Evolutionary conservation across 371 early-diverging fungal genomes (phyloP), one percentile per base, ranked within the genome.

Genomic region (Rhizomucor miehei): DNA sequence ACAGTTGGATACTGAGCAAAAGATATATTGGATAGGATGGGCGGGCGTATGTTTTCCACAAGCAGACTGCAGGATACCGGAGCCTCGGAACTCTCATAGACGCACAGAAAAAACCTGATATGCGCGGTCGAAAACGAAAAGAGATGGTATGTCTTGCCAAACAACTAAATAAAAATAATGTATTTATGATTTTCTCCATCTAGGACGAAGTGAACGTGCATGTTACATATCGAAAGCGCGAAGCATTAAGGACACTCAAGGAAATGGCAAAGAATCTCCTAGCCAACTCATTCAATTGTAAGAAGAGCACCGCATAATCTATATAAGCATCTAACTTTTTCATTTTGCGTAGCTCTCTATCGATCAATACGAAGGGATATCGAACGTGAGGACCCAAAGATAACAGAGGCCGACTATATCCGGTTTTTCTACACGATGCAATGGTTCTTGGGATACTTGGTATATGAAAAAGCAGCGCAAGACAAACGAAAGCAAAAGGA

Each of bases 211-310:
- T 56, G 14, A 16, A 43, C 19, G 9, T 40, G 3, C 60, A 40
- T 19, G 48, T 57, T 36, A 61, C 65, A 1, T 78, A 74, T 39
- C 56, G 57, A 23, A 56, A 58, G n/a, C n/a, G 37, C 1, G 47
- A 43, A 46, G 50, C 72, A 3, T 35, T 71, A 49, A 52, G 43
- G 44, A 48, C 54, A 51, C 44, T 75, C 44, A 54, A 79, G 65
- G 21, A 55, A 39, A 63, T 60, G 19, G 57, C 77, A 8, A 68
- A 65, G 39, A 64, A 69, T 0, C 75, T 90, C 50, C 34, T 88
- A 47, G 75, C 52, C 67, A 73, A 24, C 72, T 82, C 45, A 8
- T 89, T 87, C 60, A 88, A 89, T 69, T 67, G 84, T 85, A 79
- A 56, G 60, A 17, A 52, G 39, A 2, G 3, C 8, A 8, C 29